These are phyloP conservation scores for Nemania sp. DNA, from an alignment of 2,329 filamentous ascomycete genomes.

Conservation along the genomic window DNA sequence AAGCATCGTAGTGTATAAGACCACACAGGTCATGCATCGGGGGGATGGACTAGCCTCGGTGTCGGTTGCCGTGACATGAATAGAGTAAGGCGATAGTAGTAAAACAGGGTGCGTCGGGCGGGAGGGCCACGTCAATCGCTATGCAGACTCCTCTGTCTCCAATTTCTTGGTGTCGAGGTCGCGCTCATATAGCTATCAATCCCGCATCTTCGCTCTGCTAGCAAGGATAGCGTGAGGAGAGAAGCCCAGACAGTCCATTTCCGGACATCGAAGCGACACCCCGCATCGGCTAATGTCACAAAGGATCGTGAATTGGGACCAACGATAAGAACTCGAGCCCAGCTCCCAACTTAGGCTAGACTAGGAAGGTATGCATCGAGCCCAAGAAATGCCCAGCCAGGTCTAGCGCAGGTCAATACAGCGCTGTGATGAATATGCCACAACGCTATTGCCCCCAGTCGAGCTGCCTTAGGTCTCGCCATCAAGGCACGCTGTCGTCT, in stretches of 20 bases:
- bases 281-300: conserved; percentile 34
- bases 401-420: conserved; percentile 2
- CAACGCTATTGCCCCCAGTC: not conserved
- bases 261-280: conserved; percentile 26
- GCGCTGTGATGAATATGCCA: conserved; percentile 10
- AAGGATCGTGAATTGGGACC: conserved; percentile 23
- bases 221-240: conserved; percentile 2
- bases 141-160: conserved; percentile 14
- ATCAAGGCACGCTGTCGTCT: conserved; percentile 5
- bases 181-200: not conserved
- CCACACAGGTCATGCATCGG: not conserved
- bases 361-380: conserved; percentile 19
- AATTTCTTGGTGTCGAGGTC: conserved; percentile 12
- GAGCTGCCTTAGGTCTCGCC: not conserved
- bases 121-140: conserved; percentile 1
- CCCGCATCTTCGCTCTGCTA: conserved; percentile 1
- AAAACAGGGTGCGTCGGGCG: not conserved
- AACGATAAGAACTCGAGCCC: conserved; percentile 19
- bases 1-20: not conserved
- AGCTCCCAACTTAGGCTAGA: conserved; percentile 20
- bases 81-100: not conserved
- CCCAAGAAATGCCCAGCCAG: conserved; percentile 1
- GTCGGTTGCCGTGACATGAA: not conserved
- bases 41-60: not conserved
- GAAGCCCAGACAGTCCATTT: conserved; percentile 14